A percentile compares a stretch with the other conserved stretches of the same genome.
These are phyloP conservation scores for Candida tibetensis DNA, from an alignment of 805 yeast species.

Conservation along the genomic window DNA sequence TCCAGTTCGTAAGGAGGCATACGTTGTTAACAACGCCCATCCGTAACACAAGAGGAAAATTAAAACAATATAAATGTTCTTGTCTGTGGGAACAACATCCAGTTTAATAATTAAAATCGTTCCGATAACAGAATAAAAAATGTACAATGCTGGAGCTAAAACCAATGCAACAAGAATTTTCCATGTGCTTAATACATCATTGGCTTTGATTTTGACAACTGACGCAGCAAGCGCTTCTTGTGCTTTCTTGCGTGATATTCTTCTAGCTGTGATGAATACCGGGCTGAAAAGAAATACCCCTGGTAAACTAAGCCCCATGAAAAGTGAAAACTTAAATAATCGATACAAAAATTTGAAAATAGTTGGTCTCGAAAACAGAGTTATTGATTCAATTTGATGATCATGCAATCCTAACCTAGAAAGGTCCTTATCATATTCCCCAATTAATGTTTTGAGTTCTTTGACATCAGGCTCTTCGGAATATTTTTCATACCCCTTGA, in stretches of 20 bases:
- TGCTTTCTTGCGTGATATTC: conserved; percentile 35
- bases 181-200: conserved; percentile 44
- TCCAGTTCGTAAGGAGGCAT: conserved; percentile 40
- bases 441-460: conserved; percentile 27
- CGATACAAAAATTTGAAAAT: conserved; percentile 25
- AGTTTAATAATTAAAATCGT: conserved; percentile 20
- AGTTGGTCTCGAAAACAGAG: conserved; percentile 18
- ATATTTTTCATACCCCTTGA: conserved; percentile 35
- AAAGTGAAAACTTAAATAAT: conserved; percentile 25
- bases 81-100: conserved; percentile 11
- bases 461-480: conserved; percentile 34
- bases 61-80: conserved; percentile 10
- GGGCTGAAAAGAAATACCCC: conserved; percentile 40
- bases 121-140: conserved; percentile 37
- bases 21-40: conserved; percentile 39
- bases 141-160: conserved; percentile 39
- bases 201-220: conserved; percentile 39
- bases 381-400: conserved; percentile 37
- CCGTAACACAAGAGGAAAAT: conserved; percentile 32
- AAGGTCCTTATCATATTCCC: conserved; percentile 32
- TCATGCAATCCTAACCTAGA: conserved; percentile 36
- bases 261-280: conserved; percentile 33
- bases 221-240: conserved; percentile 38
- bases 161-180: conserved; percentile 41
- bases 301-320: conserved; percentile 34